Percentiles rank a stretch among this genome's conserved stretches.
Conservation (phyloP, 2,329 filamentous ascomycete genomes). For the Talaromyces funiculosus region DNA sequence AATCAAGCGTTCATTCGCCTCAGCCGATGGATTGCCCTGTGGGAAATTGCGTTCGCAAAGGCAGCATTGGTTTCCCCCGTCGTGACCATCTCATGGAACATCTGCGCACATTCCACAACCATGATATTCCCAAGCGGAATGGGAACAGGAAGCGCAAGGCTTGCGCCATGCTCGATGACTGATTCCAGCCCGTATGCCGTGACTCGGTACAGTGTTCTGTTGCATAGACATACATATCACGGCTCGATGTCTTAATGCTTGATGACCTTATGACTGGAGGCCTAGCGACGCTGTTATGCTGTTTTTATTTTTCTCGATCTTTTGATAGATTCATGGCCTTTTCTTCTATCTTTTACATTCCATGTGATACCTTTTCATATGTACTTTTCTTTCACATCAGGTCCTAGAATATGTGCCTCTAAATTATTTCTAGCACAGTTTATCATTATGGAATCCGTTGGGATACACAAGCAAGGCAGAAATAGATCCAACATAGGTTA, state of each 20-base stretch:
- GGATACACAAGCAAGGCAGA: background rate
- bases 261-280: background rate
- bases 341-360: background rate
- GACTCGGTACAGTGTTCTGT: background rate
- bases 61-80: conserved; percentile 48
- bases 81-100: conserved; percentile 56
- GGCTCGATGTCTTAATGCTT: conserved; percentile 1
- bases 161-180: background rate
- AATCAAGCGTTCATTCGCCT: conserved; percentile 42
- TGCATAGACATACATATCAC: background rate
- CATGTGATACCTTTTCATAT: background rate
- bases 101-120: conserved; percentile 50
- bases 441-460: background rate
- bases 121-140: conserved; percentile 39
- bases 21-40: conserved; percentile 41
- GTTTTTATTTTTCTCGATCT: background rate
- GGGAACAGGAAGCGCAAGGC: conserved; percentile 7
- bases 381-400: background rate
- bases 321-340: background rate
- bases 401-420: background rate
- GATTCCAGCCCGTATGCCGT: background rate
- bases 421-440: background rate
- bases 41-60: conserved; percentile 42
- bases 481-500: background rate
- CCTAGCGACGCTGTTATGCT: background rate